Base-by-base conservation (phyloP, 768 basidiomycete species). In the Tubosaeta brunneosetosa region DNA sequence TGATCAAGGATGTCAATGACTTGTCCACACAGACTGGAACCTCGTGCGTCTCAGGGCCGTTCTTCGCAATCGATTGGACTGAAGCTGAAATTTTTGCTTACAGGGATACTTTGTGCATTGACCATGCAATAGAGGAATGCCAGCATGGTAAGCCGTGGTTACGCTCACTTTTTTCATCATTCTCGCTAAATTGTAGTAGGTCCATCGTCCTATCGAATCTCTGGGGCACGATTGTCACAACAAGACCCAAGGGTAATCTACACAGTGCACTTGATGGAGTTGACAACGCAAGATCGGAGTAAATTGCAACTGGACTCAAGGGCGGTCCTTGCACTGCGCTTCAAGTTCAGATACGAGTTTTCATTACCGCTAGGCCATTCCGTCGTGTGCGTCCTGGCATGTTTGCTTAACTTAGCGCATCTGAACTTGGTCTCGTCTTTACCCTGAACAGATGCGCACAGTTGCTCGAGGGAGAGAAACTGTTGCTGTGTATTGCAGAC, bases 401-500 rank as follows among this genome's bases (percentile, higher is more conserved):
- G 4, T 42, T 42, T 4, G 1, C 36, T n/a, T 16, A 12, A n/a
- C 7, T n/a, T n/a, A n/a, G n/a, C 31, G 13, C 34, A 6, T 6
- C 19, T 6, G 17, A 36, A 6, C 22, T 44, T 16, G 51, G 8
- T 13, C 12, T 5, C 5, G 4, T 8, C 7, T 10, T 34, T n/a
- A 2, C 9, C 44, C 14, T 4, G 38, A 46, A 1, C 25, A 75
- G 74, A 40, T 64, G 68, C n/a, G 60, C 62, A 0, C 79, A 81
- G 47, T 34, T 80, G 1, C 67, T 81, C 19, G 67, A 68, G 14
- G 63, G 67, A 16, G 68, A 69, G 16, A 74, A 61, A 34, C 65
- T 77, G 4, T 62, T 83, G 11, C 59, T 81, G 3, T 63, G 81
- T 1, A 51, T 76, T 6, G 65, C 72, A 8, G 72, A 76, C 57